Percentiles rank a stretch among this genome's conserved stretches.
Evolutionary conservation across 768 basidiomycete genomes (phyloP).

Genomic region (Xerocomus potaroensis): DNA sequence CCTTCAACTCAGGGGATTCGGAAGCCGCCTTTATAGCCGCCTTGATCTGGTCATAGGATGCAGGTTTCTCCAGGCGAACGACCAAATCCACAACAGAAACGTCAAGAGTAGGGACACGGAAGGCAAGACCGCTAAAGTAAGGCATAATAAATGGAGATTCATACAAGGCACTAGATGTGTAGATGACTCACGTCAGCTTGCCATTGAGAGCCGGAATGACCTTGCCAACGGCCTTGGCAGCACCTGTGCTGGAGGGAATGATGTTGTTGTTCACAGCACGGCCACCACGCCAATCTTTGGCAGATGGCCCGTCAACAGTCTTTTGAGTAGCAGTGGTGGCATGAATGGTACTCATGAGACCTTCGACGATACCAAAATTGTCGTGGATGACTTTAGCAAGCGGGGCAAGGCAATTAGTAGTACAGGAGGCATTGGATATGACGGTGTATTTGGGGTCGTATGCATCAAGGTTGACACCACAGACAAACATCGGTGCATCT

Average conservation of each 20-base stretch:
- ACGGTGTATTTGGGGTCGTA: conserved; percentile 90
- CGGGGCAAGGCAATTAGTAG: conserved; percentile 99
- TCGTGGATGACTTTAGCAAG: conserved; percentile 98
- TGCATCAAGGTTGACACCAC: conserved; percentile 90
- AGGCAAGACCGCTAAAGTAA: conserved; percentile 70
- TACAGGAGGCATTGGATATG: conserved; percentile 99
- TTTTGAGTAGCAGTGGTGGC: conserved; percentile 95
- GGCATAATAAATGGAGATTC: conserved; percentile 3
- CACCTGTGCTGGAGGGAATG: conserved; percentile 98
- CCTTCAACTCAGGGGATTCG: conserved; percentile 55
- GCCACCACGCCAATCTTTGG: conserved; percentile 97
- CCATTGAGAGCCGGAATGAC: conserved; percentile 96
- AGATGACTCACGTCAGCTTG: conserved; percentile 84
- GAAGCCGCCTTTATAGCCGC: conserved; percentile 74
- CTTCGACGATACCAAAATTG: conserved; percentile 94
- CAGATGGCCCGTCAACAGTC: conserved; percentile 90
- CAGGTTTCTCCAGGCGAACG: conserved; percentile 81
- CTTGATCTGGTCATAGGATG: conserved; percentile 92
- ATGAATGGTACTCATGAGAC: conserved; percentile 98
- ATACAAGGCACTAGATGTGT: neutral
- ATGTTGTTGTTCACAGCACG: conserved; percentile 97
- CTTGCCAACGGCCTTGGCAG: conserved; percentile 98
- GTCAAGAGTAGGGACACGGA: conserved; percentile 96
- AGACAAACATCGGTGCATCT: conserved; percentile 92
- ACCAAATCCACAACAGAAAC: conserved; percentile 99